Base-by-base conservation (phyloP, 2,329 filamentous ascomycete genomes). In the Chaetomium sp. region DNA sequence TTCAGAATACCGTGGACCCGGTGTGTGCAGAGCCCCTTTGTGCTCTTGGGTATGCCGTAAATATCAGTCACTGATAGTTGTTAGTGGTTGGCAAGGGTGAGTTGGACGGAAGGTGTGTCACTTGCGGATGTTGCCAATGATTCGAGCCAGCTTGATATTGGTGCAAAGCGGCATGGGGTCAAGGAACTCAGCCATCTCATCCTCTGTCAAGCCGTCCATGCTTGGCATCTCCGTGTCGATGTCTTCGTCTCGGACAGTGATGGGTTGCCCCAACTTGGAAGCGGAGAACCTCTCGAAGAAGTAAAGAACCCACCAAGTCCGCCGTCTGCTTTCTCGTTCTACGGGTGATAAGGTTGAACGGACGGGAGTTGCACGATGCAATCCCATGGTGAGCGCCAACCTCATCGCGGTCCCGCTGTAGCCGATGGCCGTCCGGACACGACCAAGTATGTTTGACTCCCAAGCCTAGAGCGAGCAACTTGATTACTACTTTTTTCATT, bases 31-130 rank as follows among this genome's bases (percentile, higher is more conserved):
- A 49, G 45, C 16, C 45, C 45, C 16, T 23, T 19, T 4, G 45
- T 49, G 45, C 45, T 49, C 45, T 49, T 49, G 45, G 45, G 45
- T 19, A 49, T 49, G 45, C 45, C 45, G 7, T 49, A 49, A 49
- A 49, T 49, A 49, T 49, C 45, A 19, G 45, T 49, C 10, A 49
- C n/a, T n/a, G n/a, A n/a, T n/a, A n/a, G n/a, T n/a, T n/a, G n/a
- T n/a, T n/a, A n/a, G n/a, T n/a, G n/a, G n/a, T n/a, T n/a, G n/a
- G n/a, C n/a, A n/a, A n/a, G n/a, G n/a, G n/a, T n/a, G n/a, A n/a
- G n/a, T n/a, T n/a, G n/a, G n/a, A n/a, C n/a, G n/a, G n/a, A n/a
- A n/a, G n/a, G n/a, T n/a, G n/a, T n/a, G n/a, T n/a, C 45, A 49
- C 45, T n/a, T 49, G 21, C 45, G 6, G 45, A 49, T 49, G n/a